A percentile compares a stretch with the other conserved stretches of the same genome.
Evolutionary conservation across 148 eudicot genomes (phyloP).

Genomic region (Gaultheria prostrata): DNA sequence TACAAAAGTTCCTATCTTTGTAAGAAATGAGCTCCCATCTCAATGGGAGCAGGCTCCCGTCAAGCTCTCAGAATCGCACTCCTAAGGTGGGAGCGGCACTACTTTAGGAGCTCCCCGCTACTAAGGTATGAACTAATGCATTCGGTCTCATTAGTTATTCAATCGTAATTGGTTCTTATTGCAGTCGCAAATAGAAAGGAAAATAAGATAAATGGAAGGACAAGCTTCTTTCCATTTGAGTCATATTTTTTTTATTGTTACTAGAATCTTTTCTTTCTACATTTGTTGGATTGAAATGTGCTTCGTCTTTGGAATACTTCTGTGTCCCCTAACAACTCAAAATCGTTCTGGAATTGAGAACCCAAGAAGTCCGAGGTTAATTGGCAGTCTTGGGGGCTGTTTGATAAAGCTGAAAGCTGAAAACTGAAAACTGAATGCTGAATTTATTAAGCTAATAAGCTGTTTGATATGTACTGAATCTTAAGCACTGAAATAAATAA

Average conservation of each 20-base stretch:
- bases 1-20: too few relatives aligned
- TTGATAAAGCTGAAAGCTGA: too few relatives aligned
- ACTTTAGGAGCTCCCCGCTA: too few relatives aligned
- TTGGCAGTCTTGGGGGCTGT: too few relatives aligned
- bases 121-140: background rate
- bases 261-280: background rate
- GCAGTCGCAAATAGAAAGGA: background rate
- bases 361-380: background rate
- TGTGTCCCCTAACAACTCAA: background rate
- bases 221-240: background rate
- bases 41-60: too few relatives aligned
- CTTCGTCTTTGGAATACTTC: background rate
- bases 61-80: too few relatives aligned
- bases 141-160: background rate
- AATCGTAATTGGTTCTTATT: background rate
- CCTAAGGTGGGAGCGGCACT: too few relatives aligned
- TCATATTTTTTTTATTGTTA: background rate
- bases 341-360: background rate
- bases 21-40: too few relatives aligned
- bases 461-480: too few relatives aligned
- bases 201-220: background rate
- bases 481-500: too few relatives aligned
- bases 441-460: too few relatives aligned
- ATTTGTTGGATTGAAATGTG: background rate
- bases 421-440: too few relatives aligned